Evolutionary conservation across 2,329 filamentous ascomycete species (phyloP).

Genomic region (Cladophialophora exuberans): DNA sequence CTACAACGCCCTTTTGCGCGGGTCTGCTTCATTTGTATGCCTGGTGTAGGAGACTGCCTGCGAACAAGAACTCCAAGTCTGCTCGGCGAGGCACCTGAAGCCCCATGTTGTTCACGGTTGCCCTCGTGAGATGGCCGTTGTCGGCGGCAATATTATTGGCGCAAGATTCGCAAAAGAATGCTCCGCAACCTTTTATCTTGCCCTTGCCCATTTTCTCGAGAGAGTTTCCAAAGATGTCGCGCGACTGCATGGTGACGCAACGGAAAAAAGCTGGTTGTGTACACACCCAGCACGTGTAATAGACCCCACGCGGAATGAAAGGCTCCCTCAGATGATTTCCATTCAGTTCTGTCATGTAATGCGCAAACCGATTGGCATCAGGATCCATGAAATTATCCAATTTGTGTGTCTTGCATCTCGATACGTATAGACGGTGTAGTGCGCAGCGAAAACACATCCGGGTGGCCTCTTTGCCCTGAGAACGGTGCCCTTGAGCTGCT

Average conservation of each 20-base stretch:
- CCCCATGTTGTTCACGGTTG: neutral
- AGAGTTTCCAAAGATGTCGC: slow-evolving; percentile 6
- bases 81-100: slow-evolving; percentile 10
- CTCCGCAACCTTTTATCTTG: slow-evolving; percentile 25
- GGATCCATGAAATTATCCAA: neutral
- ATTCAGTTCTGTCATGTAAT: slow-evolving; percentile 19
- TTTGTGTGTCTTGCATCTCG: slow-evolving; percentile 24
- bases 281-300: slow-evolving; percentile 28
- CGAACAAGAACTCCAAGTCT: slow-evolving; percentile 29
- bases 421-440: slow-evolving; percentile 28
- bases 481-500: slow-evolving; percentile 22
- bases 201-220: slow-evolving; percentile 11
- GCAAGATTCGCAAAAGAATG: slow-evolving; percentile 27
- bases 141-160: neutral
- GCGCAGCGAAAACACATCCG: slow-evolving; percentile 33
- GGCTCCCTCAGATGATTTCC: neutral
- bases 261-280: slow-evolving; percentile 23
- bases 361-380: neutral
- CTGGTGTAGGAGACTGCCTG: slow-evolving; percentile 23
- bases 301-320: slow-evolving; percentile 7
- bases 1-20: no score
- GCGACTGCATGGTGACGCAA: slow-evolving; percentile 27
- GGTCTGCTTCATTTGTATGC: slow-evolving; percentile 9
- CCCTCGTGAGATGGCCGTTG: slow-evolving; percentile 7
- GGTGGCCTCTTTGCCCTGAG: slow-evolving; percentile 21